These are phyloP conservation scores for Cryphonectria nitschkei DNA, from an alignment of 2,329 filamentous ascomycete genomes.

Conservation along the genomic window DNA sequence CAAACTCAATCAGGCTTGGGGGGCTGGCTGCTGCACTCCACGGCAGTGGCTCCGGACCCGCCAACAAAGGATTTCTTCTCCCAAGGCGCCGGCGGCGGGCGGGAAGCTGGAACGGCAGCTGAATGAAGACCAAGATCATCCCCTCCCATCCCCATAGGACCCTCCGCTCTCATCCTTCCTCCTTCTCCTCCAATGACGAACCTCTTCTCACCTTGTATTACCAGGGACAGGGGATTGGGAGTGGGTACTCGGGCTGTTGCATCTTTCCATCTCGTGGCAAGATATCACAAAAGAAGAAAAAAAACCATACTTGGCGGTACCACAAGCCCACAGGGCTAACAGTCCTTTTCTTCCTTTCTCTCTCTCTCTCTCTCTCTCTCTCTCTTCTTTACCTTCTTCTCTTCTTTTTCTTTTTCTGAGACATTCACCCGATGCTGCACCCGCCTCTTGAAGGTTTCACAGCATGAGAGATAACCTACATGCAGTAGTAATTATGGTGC, in stretches of 20 bases:
- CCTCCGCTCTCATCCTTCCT: neutral
- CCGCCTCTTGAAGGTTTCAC: neutral
- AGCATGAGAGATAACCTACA: neutral
- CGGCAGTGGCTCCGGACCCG: neutral
- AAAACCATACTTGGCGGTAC: neutral
- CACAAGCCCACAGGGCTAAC: neutral
- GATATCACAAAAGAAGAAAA: neutral
- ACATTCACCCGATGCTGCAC: neutral
- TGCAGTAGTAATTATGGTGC: too few species aligned
- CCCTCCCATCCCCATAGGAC: too few species aligned
- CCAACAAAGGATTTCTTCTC: neutral
- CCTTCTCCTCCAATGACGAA: neutral
- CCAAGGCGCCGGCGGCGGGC: too few species aligned
- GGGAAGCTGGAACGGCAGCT: neutral
- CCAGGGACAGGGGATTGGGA: neutral
- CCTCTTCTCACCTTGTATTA: neutral
- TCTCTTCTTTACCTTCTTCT: neutral
- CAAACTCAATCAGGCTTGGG: slow-evolving; percentile 1
- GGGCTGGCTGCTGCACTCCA: slow-evolving; percentile 2
- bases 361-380: neutral
- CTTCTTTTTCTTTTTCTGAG: neutral
- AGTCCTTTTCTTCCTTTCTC: neutral
- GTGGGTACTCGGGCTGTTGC: slow-evolving; percentile 13
- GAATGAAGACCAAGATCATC: neutral
- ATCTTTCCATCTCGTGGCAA: slow-evolving; percentile 19